Evolutionary conservation across 2,329 filamentous ascomycete species (phyloP).

Genomic region (Dothidotthia symphoricarpi): DNA sequence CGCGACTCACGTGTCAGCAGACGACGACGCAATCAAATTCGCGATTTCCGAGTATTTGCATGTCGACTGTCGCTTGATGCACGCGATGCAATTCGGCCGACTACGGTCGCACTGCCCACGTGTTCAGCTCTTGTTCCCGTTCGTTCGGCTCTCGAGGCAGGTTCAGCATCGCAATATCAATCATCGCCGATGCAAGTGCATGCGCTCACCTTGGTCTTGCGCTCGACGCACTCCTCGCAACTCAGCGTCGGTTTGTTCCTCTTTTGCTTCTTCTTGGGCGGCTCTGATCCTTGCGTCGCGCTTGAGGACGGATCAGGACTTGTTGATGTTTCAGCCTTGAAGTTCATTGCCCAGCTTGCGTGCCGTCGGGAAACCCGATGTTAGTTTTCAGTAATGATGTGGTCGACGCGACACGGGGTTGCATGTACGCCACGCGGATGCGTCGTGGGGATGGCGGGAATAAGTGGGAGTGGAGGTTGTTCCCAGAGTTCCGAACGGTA

Average conservation of each 20-base stretch:
- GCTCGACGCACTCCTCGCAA: conserved; percentile 75
- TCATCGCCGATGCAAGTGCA: conserved; percentile 1
- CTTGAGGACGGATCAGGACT: conserved; percentile 19
- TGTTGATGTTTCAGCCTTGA: conserved; percentile 13
- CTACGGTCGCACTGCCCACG: conserved; percentile 66
- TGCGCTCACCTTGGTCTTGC: conserved; percentile 70
- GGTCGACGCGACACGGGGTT: too few relatives aligned
- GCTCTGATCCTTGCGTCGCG: conserved; percentile 23
- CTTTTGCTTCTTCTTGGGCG: conserved; percentile 71
- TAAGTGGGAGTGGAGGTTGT: conserved; percentile 23
- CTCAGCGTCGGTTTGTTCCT: conserved; percentile 80
- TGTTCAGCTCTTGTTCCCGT: conserved; percentile 11
- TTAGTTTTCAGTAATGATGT: too few relatives aligned
- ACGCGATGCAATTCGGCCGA: conserved; percentile 57
- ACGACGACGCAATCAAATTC: conserved; percentile 59
- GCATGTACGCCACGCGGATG: conserved; percentile 22
- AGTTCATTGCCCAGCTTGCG: too few relatives aligned
- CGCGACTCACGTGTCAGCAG: conserved; percentile 56
- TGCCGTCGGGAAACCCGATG: too few relatives aligned
- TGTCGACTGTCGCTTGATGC: conserved; percentile 72
- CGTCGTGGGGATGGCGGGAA: conserved; percentile 27
- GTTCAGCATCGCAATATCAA: background rate
- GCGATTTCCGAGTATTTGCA: conserved; percentile 76
- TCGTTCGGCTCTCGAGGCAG: conserved; percentile 4
- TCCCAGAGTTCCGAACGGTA: conserved; percentile 18